Evolutionary conservation across 257 asterid species (phyloP).

Genomic region (Prunella vulgaris): DNA sequence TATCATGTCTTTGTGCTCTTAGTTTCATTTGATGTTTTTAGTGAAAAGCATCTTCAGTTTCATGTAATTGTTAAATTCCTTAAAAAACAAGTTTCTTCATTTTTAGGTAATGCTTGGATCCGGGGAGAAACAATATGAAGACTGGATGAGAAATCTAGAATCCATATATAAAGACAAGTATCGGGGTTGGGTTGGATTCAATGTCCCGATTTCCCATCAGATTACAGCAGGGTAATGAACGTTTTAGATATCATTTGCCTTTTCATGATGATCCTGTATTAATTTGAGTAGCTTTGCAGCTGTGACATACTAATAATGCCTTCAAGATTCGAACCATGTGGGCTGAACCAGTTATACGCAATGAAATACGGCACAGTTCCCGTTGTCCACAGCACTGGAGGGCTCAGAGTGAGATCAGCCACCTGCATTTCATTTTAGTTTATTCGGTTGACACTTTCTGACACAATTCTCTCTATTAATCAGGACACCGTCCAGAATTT

Average conservation of each 20-base stretch:
- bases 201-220: slow-evolving; percentile 86
- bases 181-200: slow-evolving; percentile 98
- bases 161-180: slow-evolving; percentile 53
- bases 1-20: neutral
- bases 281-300: slow-evolving; percentile 39
- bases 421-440: neutral
- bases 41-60: neutral
- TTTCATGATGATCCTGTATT: slow-evolving; percentile 1
- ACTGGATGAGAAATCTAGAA: slow-evolving; percentile 92
- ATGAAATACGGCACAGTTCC: slow-evolving; percentile 95
- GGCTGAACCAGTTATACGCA: slow-evolving; percentile 90
- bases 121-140: slow-evolving; percentile 94
- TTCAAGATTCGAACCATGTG: slow-evolving; percentile 97
- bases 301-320: slow-evolving; percentile 94
- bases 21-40: neutral
- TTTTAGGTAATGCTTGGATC: slow-evolving; percentile 96
- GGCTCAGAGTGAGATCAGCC: slow-evolving; percentile 67
- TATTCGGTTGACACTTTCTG: neutral
- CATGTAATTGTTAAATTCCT: neutral
- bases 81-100: neutral
- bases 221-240: slow-evolving; percentile 79
- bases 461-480: neutral
- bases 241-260: neutral
- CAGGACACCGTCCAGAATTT: slow-evolving; percentile 86
- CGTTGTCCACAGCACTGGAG: slow-evolving; percentile 89